Base-by-base conservation (phyloP, 345 rosid species). In the Corchorus olitorius region DNA sequence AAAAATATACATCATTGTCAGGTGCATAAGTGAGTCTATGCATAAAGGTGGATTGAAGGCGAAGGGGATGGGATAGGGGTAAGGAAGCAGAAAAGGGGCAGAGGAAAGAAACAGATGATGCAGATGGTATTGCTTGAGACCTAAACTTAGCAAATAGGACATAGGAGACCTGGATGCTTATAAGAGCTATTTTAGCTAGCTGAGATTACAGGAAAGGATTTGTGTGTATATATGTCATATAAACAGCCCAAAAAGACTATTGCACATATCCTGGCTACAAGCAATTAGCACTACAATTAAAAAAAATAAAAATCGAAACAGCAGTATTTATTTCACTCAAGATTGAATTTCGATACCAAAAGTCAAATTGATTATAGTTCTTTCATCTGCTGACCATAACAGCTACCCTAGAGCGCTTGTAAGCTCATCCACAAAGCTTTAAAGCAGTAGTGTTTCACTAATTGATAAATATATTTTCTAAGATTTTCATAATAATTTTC, bases 151-250 rank as follows among this genome's bases (percentile, higher is more conserved):
- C 63, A 9, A 22, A 59, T 20, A 58, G 17, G 75, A 43, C 63
- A 49, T 41, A 61, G 50, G 70, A 58, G 17, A 12, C 49, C 65
- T 19, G 27, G 12, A 27, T 20, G 39, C 60, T 43, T 9, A 49
- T 10, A 75, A 33, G 27, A 49, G 52, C 20, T 37, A 20, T 72
- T 11, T 52, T 62, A 41, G 68, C 41, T 63, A 77, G 41, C 78
- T 33, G 33, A 34, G 39, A 63, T 19, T 56, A 62, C 22, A 58
- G 6, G 34, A 55, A 14, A 74, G 3, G 56, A 73, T 19, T 78
- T 33, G 45, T 27, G 56, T 45, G 37, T 60, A 78, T 41, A 12
- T 35, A 48, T 48, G 43, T 69, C 17, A 67, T 16, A 37, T n/a
- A 39, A 37, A 43, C 27, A 8, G 70, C 33, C 14, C 14, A 41